These are phyloP conservation scores for Pestalotiopsis sp. DNA, from an alignment of 2,329 filamentous ascomycete genomes.

Conservation along the genomic window DNA sequence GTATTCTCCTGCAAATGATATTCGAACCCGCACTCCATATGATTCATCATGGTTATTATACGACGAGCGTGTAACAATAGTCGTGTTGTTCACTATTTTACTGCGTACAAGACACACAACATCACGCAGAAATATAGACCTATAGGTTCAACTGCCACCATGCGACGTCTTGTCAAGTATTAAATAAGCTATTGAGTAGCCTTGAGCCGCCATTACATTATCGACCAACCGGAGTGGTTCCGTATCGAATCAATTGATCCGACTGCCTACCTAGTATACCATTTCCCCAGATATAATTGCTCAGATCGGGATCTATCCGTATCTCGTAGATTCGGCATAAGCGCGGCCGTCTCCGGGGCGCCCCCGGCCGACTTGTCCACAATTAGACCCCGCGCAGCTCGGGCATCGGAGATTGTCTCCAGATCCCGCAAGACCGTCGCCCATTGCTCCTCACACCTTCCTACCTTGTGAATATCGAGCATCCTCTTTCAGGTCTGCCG, in stretches of 20 bases:
- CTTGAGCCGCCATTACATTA: background rate
- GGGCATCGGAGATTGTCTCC: background rate
- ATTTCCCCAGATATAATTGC: background rate
- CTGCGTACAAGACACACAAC: no score
- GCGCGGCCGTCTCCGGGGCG: background rate
- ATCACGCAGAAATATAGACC: no score
- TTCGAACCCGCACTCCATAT: no score
- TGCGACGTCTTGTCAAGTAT: background rate
- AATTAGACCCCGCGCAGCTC: background rate
- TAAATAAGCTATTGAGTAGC: background rate
- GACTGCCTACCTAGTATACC: background rate
- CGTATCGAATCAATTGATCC: background rate
- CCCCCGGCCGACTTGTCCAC: background rate
- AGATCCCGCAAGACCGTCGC: background rate
- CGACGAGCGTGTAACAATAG: no score
- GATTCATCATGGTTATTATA: no score
- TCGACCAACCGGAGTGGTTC: background rate
- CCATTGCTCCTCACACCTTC: background rate
- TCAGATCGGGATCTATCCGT: background rate
- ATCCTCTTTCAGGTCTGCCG: background rate
- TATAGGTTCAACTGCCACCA: no score
- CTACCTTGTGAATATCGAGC: background rate
- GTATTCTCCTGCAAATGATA: no score
- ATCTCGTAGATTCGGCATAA: background rate
- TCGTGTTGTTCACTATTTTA: no score